Evolutionary conservation across 2,329 filamentous ascomycete genomes (phyloP), one percentile per base, ranked within the genome.

Genomic region (Beauveria asiatica): DNA sequence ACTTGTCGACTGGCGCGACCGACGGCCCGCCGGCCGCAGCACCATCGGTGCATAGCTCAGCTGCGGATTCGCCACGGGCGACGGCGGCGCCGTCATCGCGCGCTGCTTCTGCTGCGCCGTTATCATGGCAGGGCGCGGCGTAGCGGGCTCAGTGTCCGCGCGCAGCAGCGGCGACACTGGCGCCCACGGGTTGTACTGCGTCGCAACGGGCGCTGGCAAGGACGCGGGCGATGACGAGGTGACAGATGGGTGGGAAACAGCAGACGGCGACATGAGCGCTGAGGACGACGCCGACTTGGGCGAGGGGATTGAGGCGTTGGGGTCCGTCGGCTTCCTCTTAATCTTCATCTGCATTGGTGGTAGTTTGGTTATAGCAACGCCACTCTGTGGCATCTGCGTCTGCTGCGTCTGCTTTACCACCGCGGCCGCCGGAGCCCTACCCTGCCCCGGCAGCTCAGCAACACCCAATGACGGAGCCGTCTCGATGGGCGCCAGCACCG

Each of bases 371-470:
- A 37, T 37, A 37, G 11, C 30, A 13, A 70, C 58, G 27, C 71
- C 67, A 16, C 13, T 6, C 13, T 39, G 69, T 69, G 16, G 67
- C 5, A 30, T 39, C 52, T 19, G 51, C 50, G 16, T 37, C 33
- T 16, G 33, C 41, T 42, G 25, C 13, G 19, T 52, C 33, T 53
- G 51, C 37, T 19, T 25, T 16, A 42, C 51, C 16, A 42, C 51
- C 16, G 51, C 37, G 37, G 51, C 71, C 59, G 13, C 33, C 33
- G 13, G 13, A 23, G 71, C 66, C 41, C 69, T 69, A 11, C 67
- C 66, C 30, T 72, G 64, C 62, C 71, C 67, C 3, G 75, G 72
- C 27, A 80, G 62, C 68, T 82, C 75, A 25, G 74, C 71, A 51
- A 72, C 64, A 7, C 65, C 68, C 61, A 41, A 63, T 16, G 67